Percentiles rank a stretch among this genome's conserved stretches.
Conservation (phyloP, 768 basidiomycete species). For the Pulveroboletus sp. region DNA sequence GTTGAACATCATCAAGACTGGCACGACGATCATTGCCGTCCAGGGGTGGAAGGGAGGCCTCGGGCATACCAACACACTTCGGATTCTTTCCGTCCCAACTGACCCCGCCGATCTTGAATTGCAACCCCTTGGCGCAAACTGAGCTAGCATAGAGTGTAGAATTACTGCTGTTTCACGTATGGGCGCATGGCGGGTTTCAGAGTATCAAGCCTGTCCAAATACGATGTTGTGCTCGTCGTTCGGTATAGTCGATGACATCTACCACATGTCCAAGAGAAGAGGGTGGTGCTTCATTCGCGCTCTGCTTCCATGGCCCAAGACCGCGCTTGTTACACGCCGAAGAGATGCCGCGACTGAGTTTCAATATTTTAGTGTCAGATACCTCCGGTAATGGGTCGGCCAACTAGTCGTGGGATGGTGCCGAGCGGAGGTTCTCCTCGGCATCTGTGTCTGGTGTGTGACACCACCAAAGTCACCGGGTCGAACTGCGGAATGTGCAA, state of each 20-base stretch:
- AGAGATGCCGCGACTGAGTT: too few species aligned
- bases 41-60: slow-evolving; percentile 99
- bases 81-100: slow-evolving; percentile 79
- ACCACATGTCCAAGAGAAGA: too few species aligned
- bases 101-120: slow-evolving; percentile 73
- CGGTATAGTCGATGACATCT: too few species aligned
- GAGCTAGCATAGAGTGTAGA: slow-evolving; percentile 13
- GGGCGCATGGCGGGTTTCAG: background rate
- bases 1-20: slow-evolving; percentile 83
- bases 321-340: too few species aligned
- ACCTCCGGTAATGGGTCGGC: too few species aligned
- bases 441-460: too few species aligned
- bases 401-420: too few species aligned
- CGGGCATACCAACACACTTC: slow-evolving; percentile 90
- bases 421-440: too few species aligned
- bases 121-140: slow-evolving; percentile 48
- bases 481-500: slow-evolving; percentile 23
- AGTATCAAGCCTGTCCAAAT: background rate
- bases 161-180: slow-evolving; percentile 3
- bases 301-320: slow-evolving; percentile 30
- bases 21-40: slow-evolving; percentile 87
- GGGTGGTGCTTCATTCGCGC: slow-evolving; percentile 66
- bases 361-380: too few species aligned
- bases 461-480: too few species aligned
- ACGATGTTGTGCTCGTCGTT: background rate